These are phyloP conservation scores for Helianthus tuberosus DNA, from an alignment of 129 eudicot species.

Conservation along the genomic window DNA sequence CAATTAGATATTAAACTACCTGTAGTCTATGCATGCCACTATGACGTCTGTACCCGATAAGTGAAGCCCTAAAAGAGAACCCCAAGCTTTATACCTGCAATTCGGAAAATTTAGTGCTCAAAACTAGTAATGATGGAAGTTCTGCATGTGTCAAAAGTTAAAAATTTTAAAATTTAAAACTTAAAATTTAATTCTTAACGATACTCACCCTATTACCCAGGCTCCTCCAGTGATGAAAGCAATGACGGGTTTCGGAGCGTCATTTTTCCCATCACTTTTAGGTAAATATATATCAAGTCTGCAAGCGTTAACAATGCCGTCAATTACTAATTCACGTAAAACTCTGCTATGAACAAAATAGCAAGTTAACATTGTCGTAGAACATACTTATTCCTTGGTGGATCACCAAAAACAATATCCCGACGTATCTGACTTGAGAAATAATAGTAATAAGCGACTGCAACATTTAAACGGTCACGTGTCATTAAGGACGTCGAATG, in stretches of 20 bases:
- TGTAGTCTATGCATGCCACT: slow-evolving; percentile 98
- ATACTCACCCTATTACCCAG: slow-evolving; percentile 92
- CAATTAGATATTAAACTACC: slow-evolving; percentile 39
- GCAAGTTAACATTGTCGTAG: slow-evolving; percentile 6
- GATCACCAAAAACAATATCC: slow-evolving; percentile 82
- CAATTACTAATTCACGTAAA: slow-evolving; percentile 2
- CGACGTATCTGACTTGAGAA: slow-evolving; percentile 67
- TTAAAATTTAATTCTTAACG: not conserved
- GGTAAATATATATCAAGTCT: slow-evolving; percentile 96
- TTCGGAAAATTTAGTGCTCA: not conserved
- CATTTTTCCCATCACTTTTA: slow-evolving; percentile 38
- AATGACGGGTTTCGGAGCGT: slow-evolving; percentile 81
- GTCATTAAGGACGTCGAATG: slow-evolving; percentile 16
- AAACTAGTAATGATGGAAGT: not conserved
- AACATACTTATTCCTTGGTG: slow-evolving; percentile 85
- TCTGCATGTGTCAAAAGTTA: not conserved
- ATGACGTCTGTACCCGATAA: slow-evolving; percentile 76
- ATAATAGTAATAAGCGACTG: slow-evolving; percentile 90
- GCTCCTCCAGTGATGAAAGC: slow-evolving; percentile 98
- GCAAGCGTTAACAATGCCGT: slow-evolving; percentile 27
- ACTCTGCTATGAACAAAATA: slow-evolving; percentile 5
- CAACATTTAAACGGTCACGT: slow-evolving; percentile 21
- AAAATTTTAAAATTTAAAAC: not conserved
- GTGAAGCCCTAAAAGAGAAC: slow-evolving; percentile 89
- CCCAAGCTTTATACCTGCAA: slow-evolving; percentile 98